Base-by-base conservation (phyloP, 225 moss, liverwort and hornwort species). In the Bryum argenteum region DNA sequence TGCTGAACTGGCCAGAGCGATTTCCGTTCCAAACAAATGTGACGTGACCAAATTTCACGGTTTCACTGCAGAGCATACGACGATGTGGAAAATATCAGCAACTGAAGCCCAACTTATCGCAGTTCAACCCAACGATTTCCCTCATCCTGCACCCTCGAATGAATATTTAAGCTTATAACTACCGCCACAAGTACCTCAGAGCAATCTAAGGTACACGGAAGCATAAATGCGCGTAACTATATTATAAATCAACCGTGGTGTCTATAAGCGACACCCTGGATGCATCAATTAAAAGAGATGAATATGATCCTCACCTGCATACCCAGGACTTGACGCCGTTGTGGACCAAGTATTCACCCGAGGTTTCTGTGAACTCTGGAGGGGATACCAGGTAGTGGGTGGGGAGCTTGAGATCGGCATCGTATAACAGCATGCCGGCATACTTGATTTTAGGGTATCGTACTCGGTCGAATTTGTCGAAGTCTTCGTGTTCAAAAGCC, bases 11-110 rank as follows among this genome's bases (percentile, higher is more conserved):
- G 43, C 97, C 97, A 65, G 97, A 94, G 61, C 97, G 87, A 63
- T 98, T 98, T 57, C 97, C 97, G 67, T 98, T 98, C 97, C 97
- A 98, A 69, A 94, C 92, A 59, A 98, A 98, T 8, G 97, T 94
- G 15, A 98, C 94, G 68, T 98, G 97, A n/a, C 97, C 97, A 61
- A 98, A 98, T 74, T 98, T 98, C 26, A 98, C 97, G 20, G 97
- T 98, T 79, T 98, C 97, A 75, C 97, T 94, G 92, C 81, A 71
- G 60, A 58, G 17, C 52, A 45, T 71, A 18, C 22, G 53, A 41
- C 44, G 53, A 54, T 28, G 13, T 43, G 15, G 64, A 68, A 40
- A 3, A n/a, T 12, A 4, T 21, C 28, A 50, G 11, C 21, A 56
- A 50, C 28, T 50, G 50, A 33, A 69, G 48, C 54, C 28, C 15